A percentile compares a stretch with the other conserved stretches of the same genome.
phyloP scores from a whole-genome alignment of 371 early-diverging fungal genomes.

The Nematocida major region DNA sequence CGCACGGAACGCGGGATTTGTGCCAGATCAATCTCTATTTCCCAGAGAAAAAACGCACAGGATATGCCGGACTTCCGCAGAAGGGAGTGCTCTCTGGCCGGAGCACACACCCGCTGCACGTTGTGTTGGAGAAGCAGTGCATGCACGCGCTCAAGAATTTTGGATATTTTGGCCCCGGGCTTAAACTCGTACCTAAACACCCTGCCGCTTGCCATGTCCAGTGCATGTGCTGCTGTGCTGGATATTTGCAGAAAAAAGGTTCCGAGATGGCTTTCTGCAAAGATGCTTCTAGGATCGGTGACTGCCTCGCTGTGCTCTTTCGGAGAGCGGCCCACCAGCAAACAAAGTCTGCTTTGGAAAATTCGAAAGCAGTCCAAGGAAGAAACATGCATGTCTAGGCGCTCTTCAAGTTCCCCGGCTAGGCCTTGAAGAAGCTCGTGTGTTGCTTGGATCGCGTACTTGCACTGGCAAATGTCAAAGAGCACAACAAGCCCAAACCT shows the following conservation, averaged over 20 bases:
- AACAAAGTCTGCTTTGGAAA: background rate
- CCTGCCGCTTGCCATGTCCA: slow-evolving; percentile 21
- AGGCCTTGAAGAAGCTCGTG: background rate
- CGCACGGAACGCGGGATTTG: background rate
- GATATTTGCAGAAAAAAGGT: background rate
- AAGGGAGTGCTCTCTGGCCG: slow-evolving; percentile 74
- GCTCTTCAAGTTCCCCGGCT: background rate
- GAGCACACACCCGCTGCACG: slow-evolving; percentile 86
- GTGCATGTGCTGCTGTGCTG: background rate
- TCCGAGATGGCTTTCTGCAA: background rate
- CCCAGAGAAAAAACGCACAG: slow-evolving; percentile 67
- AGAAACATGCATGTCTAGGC: background rate
- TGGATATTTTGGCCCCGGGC: background rate
- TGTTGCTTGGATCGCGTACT: background rate
- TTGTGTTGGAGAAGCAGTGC: slow-evolving; percentile 91
- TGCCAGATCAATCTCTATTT: background rate
- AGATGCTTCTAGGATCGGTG: slow-evolving; percentile 2
- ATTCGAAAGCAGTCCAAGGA: background rate
- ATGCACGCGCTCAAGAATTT: slow-evolving; percentile 60
- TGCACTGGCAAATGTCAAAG: background rate
- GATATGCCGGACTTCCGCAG: slow-evolving; percentile 56
- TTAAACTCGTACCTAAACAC: background rate
- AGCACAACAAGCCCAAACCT: background rate
- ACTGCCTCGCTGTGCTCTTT: background rate
- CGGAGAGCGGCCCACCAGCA: background rate